These are phyloP conservation scores for Cadophora sp. DNA, from an alignment of 2,329 filamentous ascomycete species.

Conservation along the genomic window DNA sequence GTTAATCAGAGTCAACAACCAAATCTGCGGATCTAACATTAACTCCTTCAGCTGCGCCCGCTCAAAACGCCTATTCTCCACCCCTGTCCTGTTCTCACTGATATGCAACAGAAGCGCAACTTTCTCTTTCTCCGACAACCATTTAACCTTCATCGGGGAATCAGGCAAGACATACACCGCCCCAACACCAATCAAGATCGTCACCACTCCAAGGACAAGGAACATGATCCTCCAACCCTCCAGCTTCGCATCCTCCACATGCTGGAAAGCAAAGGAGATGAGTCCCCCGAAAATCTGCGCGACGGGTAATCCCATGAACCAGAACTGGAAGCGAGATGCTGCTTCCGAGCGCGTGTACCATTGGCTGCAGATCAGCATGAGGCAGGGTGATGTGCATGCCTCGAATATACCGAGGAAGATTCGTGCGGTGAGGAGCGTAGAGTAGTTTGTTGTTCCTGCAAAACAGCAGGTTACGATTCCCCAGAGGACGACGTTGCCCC, in stretches of 20 bases:
- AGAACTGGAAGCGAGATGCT: constrained; percentile 64
- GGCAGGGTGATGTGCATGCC: constrained; percentile 63
- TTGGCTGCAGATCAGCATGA: constrained; percentile 66
- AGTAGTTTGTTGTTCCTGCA: constrained; percentile 57
- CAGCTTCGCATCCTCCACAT: constrained; percentile 50
- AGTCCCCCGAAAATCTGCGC: constrained; percentile 59
- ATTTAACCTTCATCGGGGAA: constrained; percentile 53
- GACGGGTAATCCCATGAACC: constrained; percentile 65
- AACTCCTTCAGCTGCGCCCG: constrained; percentile 56
- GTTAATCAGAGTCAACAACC: constrained; percentile 56
- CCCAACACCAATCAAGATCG: background rate
- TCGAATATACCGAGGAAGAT: constrained; percentile 67
- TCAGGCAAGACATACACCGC: constrained; percentile 54
- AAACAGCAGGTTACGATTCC: constrained; percentile 59
- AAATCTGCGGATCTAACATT: constrained; percentile 58
- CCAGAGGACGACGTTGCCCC: constrained; percentile 64
- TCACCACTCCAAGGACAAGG: background rate
- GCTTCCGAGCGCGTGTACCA: constrained; percentile 65
- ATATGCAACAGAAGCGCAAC: constrained; percentile 58
- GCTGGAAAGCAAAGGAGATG: constrained; percentile 61
- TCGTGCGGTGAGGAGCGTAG: constrained; percentile 59
- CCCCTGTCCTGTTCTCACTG: constrained; percentile 61
- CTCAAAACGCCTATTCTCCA: constrained; percentile 57
- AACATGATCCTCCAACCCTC: constrained; percentile 20
- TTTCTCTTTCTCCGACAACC: constrained; percentile 49